Base-by-base conservation (phyloP, 2,329 filamentous ascomycete species). In the Alternaria sp. region DNA sequence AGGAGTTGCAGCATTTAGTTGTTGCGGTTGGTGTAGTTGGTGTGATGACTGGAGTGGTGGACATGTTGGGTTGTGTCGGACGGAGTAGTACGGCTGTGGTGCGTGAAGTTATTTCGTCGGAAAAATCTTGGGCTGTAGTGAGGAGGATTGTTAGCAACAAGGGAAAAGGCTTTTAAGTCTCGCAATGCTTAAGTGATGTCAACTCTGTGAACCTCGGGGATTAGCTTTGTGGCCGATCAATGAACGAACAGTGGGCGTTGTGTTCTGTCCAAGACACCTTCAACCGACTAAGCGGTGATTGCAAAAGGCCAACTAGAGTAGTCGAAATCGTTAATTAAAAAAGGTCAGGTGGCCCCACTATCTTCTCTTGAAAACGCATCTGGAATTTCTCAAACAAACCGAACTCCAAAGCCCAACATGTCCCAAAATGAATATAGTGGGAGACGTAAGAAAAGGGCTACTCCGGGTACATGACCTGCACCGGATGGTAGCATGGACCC, bases 381-480 rank as follows among this genome's bases (percentile, higher is more conserved):
- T 28, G 26, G 26, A 28, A 28, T 39, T 21, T 40, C n/a, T 39
- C 36, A 10, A 39, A n/a, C 36, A 37, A 37, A 5, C 37, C 37
- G 2, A 50, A 55, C 51, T 49, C 56, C 56, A 58, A 50, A 40
- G 37, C 44, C 51, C 14, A 17, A 37, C 34, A 57, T 54, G 56
- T 39, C 44, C 51, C 51, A 50, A 5, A 55, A 55, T 44, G 45
- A 51, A 58, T 37, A 58, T 33, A 41, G 14, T 37, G 34, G 42
- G 44, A 26, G 37, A 46, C 8, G 40, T 10, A 48, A 46, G 49
- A 44, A 55, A 44, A 33, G 40, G 13, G 45, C 40, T 7, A 31
- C 9, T 36, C 33, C 36, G 26, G 4, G 33, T 21, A 1, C 3
- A 17, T 7, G 21, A 0, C 10, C 36, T 49, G 34, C 7, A 24